Evolutionary conservation across 768 basidiomycete species (phyloP), one percentile per base, ranked within the genome.

Genomic region (Naganishia onofrii): DNA sequence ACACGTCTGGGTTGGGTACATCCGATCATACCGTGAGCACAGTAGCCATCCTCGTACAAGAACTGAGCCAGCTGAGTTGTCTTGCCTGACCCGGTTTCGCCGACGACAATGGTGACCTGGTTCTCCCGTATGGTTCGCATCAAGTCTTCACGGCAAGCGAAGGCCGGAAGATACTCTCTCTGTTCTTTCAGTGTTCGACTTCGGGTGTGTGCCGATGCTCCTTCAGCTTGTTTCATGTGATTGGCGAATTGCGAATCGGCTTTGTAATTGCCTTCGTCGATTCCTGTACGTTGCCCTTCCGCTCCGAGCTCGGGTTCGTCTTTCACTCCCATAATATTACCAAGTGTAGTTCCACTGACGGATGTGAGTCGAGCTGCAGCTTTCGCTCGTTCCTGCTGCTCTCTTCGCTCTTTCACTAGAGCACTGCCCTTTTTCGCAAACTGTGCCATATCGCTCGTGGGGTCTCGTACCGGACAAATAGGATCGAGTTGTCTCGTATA

Each of bases 31-130:
- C 95, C 95, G 82, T 88, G 86, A 4, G 86, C 79, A 74, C 93
- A 91, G 80, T 95, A 99, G 0, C 96, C 96, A 72, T 99, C 96
- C 79, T 99, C 96, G 77, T 97, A 92, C 71, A 99, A 81, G 82
- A 93, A 99, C 78, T 99, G 96, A 0, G 91, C 84, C 7, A 99
- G 84, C 79, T 99, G 96, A 0, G 96, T 98, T 0, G 96, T 99
- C 83, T 99, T 99, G 7, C 96, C 96, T 0, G 95, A 98, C 12
- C 96, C 96, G n/a, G 96, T 99, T 82, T 99, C 96, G n/a, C 96
- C 96, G 48, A 99, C 91, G 46, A 98, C 92, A 68, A 99, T 88
- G 56, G 91, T 84, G 44, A 98, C 96, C 87, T 99, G 96, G 77
- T 97, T 95, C 75, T 99, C 96, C 52, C 95, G 85, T 38, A 98